Base-by-base conservation (phyloP, 495 filamentous ascomycete species). In the Xylaria bambusicola region DNA sequence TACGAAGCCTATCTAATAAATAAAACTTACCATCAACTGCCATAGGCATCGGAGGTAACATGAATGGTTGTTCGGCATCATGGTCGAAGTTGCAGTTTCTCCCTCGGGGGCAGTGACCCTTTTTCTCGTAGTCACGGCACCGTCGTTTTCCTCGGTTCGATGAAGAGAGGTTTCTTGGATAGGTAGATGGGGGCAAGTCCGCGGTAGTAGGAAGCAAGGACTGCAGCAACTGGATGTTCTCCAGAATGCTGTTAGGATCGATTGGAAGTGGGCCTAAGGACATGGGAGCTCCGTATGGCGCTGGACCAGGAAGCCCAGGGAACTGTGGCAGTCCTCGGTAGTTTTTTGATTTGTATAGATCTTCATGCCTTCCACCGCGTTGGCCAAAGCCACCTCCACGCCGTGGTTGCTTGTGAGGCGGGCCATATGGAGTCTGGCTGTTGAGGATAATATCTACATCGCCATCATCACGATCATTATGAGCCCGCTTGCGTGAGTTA, bases 51-150 rank as follows among this genome's bases (percentile, higher is more conserved):
- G 63, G 73, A 52, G 82, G 76, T 29, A 81, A 77, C 23, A 84
- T 80, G 44, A 81, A 73, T 8, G 83, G 74, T 18, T 73, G 75
- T 62, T 86, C 81, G 56, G 73, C 71, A n/a, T 86, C 89, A 67
- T 98, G 93, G 68, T 94, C 86, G 63, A 89, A 97, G 4, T 81
- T 86, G 71, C 93, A 98, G 42, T 82, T 84, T 56, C 80, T 81
- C 2, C 91, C 92, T 47, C 87, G 73, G 31, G 88, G 84, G 66
- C 93, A 98, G 62, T 87, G 95, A 0, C 94, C 94, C 63, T 92
- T 91, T 1, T 81, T 85, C 61, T 97, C 93, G 68, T 92, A 98
- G 69, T 96, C 92, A 42, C 86, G 84, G 66, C 93, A 98, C 57
- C 87, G 80, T 67, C 85, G 60, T 57, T 77, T 76, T 67, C 71